A percentile compares a stretch with the other conserved stretches of the same genome.
Evolutionary conservation across 352 stramenopile genomes (phyloP).

Genomic region (Pythium phragmitis): DNA sequence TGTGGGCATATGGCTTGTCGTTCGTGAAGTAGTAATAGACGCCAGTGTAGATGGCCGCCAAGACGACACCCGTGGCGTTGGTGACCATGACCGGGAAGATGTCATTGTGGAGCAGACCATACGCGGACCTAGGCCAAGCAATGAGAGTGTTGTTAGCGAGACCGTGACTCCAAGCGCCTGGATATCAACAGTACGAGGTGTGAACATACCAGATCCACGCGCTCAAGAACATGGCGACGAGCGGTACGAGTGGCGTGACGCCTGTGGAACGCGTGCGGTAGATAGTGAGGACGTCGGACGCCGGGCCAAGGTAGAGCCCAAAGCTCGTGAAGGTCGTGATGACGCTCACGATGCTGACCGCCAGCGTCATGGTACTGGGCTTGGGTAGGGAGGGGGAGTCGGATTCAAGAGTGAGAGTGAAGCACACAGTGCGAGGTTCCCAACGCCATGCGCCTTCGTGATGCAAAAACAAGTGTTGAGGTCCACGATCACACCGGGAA

Average conservation of each 20-base stretch:
- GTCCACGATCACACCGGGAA: too few species aligned
- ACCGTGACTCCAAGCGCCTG: too few species aligned
- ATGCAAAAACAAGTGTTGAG: too few species aligned
- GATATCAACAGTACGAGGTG: too few species aligned
- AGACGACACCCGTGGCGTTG: conserved; percentile 38
- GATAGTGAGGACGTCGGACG: conserved; percentile 31
- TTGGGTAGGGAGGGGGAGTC: not conserved
- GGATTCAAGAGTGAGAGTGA: not conserved
- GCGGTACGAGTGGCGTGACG: conserved; percentile 41
- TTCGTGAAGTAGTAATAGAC: conserved; percentile 45
- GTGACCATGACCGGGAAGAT: conserved; percentile 47
- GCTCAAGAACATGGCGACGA: conserved; percentile 41
- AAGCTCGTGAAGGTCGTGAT: conserved; percentile 30
- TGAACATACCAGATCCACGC: conserved; percentile 17
- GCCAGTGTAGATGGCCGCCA: conserved; percentile 38
- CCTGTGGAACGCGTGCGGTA: conserved; percentile 35
- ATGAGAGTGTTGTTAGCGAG: too few species aligned
- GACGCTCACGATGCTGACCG: conserved; percentile 23
- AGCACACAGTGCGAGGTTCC: not conserved
- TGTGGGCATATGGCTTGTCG: conserved; percentile 40
- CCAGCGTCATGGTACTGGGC: not conserved
- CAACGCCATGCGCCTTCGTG: too few species aligned
- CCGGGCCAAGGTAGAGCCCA: conserved; percentile 39
- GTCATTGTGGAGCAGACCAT: conserved; percentile 41
- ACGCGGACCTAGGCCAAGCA: conserved; percentile 28